Evolutionary conservation across 352 stramenopile species (phyloP).

Genomic region (Achlya hypogyna): DNA sequence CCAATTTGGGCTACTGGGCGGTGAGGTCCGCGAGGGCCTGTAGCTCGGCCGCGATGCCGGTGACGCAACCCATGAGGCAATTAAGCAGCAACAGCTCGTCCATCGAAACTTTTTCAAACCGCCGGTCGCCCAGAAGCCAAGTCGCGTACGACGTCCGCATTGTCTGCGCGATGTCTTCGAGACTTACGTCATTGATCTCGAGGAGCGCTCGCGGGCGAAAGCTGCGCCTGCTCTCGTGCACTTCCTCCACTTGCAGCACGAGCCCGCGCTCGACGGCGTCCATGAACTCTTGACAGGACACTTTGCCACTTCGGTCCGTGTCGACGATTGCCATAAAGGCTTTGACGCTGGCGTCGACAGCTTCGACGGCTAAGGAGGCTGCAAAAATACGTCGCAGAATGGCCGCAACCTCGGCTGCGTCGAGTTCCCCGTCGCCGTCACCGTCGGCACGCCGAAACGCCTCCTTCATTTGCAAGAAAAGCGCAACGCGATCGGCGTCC

Average conservation of each 20-base stretch:
- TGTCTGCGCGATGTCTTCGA: constrained; percentile 50
- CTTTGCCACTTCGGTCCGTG: constrained; percentile 51
- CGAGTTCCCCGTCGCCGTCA: constrained; percentile 71
- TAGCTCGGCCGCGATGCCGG: constrained; percentile 55
- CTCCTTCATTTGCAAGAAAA: constrained; percentile 86
- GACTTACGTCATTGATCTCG: constrained; percentile 66
- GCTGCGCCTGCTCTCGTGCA: constrained; percentile 22
- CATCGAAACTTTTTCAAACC: constrained; percentile 68
- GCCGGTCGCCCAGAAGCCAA: constrained; percentile 61
- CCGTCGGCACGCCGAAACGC: constrained; percentile 67
- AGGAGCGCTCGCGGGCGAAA: constrained; percentile 61
- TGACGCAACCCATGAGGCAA: constrained; percentile 59
- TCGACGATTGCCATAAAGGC: constrained; percentile 71
- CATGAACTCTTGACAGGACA: constrained; percentile 75
- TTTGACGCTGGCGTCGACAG: constrained; percentile 55
- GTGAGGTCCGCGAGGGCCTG: constrained; percentile 58
- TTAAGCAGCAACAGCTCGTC: constrained; percentile 71
- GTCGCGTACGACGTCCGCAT: constrained; percentile 74
- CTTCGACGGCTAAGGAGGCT: constrained; percentile 54
- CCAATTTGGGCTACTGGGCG: background rate
- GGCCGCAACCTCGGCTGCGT: constrained; percentile 60
- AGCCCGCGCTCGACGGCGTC: constrained; percentile 56
- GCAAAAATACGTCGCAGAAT: constrained; percentile 72
- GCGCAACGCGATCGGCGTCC: constrained; percentile 60
- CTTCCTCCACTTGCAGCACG: constrained; percentile 60